Conservation (phyloP, 768 basidiomycete genomes). For the Mycena metata region DNA sequence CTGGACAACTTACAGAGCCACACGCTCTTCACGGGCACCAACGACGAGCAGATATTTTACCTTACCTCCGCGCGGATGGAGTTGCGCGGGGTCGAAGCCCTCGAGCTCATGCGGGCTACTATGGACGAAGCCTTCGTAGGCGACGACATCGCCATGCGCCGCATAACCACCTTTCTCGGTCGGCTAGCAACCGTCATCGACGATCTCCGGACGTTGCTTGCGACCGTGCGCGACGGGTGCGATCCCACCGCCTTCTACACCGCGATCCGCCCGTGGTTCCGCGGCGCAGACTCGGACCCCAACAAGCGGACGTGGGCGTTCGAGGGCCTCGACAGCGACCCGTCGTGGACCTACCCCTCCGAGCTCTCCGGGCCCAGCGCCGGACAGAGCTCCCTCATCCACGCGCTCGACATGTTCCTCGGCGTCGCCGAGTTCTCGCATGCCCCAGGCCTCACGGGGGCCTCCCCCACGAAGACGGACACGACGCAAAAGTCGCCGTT, state of each 20-base stretch:
- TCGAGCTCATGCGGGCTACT: conserved; percentile 86
- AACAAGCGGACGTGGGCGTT: conserved; percentile 66
- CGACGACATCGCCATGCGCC: conserved; percentile 72
- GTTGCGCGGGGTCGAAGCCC: conserved; percentile 84
- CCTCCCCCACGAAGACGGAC: conserved; percentile 7
- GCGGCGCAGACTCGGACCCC: conserved; percentile 72
- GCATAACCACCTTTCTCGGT: conserved; percentile 74
- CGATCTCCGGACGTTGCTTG: conserved; percentile 71
- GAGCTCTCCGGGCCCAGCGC: conserved; percentile 85
- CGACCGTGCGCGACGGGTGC: conserved; percentile 76
- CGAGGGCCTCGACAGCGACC: conserved; percentile 67
- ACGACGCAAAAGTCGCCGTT: conserved; percentile 56
- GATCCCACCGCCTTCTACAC: conserved; percentile 81
- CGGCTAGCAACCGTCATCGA: conserved; percentile 76
- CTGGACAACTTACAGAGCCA: conserved; percentile 73
- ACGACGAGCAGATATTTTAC: conserved; percentile 91
- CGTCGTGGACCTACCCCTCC: conserved; percentile 56
- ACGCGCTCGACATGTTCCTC: conserved; percentile 79
- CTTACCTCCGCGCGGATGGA: conserved; percentile 90
- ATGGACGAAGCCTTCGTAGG: conserved; percentile 92
- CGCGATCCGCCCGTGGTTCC: conserved; percentile 84
- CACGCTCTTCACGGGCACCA: conserved; percentile 82
- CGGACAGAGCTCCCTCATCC: conserved; percentile 85
- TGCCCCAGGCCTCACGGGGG: conserved; percentile 42
- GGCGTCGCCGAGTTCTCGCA: conserved; percentile 70